Percentiles rank a stretch among this genome's conserved stretches.
phyloP scores from a whole-genome alignment of 176 grass and related monocot genomes.

The Pontederia paniculata region DNA sequence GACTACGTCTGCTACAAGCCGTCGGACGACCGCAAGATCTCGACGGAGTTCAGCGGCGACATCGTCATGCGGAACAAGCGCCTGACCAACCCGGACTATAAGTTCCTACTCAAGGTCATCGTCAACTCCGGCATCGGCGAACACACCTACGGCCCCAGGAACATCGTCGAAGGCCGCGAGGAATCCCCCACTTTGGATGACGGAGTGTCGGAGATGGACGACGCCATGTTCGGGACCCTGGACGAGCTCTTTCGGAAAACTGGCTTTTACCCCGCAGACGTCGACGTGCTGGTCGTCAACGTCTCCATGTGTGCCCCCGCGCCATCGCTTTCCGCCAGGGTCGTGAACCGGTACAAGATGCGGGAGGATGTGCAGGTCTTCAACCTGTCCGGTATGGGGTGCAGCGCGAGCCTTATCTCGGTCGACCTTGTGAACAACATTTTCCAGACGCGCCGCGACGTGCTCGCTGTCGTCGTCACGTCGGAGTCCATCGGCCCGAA shows the following conservation, averaged over 20 bases:
- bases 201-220: conserved; percentile 69
- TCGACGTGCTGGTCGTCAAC: conserved; percentile 62
- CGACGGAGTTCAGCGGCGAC: conserved; percentile 34
- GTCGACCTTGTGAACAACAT: conserved; percentile 50
- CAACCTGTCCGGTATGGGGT: conserved; percentile 78
- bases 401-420: conserved; percentile 53
- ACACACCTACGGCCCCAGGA: conserved; percentile 61
- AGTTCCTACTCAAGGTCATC: conserved; percentile 78
- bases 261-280: conserved; percentile 10
- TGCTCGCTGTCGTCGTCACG: conserved; percentile 43
- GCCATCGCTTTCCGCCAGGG: conserved; percentile 37
- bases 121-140: conserved; percentile 86
- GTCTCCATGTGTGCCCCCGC: conserved; percentile 51
- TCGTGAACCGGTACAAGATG: conserved; percentile 44
- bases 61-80: conserved; percentile 65
- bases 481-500: conserved; percentile 73
- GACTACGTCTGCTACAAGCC: conserved; percentile 81
- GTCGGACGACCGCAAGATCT: conserved; percentile 45
- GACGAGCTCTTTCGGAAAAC: conserved; percentile 26
- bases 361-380: conserved; percentile 49
- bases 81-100: conserved; percentile 52
- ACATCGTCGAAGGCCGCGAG: conserved; percentile 60
- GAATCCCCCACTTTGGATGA: conserved; percentile 40
- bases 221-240: conserved; percentile 39
- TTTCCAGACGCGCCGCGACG: conserved; percentile 27